These are phyloP conservation scores for Sporothrix inflata DNA, from an alignment of 2,329 filamentous ascomycete genomes.

Conservation along the genomic window DNA sequence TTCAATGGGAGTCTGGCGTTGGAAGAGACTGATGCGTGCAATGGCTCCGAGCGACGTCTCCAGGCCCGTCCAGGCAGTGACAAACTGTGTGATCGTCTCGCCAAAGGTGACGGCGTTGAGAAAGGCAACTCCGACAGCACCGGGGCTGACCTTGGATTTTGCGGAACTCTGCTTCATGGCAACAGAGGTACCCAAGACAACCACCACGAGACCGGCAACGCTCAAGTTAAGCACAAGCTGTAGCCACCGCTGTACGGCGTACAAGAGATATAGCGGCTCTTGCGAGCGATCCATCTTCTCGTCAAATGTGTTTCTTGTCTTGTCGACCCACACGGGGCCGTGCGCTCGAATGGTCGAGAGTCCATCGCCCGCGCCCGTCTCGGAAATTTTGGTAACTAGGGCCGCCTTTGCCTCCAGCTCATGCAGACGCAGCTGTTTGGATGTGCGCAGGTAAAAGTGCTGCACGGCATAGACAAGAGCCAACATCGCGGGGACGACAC, in stretches of 20 bases:
- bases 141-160: constrained; percentile 12
- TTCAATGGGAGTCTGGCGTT: constrained; percentile 1
- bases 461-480: neutral
- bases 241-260: constrained; percentile 13
- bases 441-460: constrained; percentile 18
- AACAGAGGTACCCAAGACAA: constrained; percentile 7
- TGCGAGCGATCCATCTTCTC: constrained; percentile 14
- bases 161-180: neutral
- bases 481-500: neutral
- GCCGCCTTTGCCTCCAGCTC: constrained; percentile 11
- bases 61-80: constrained; percentile 8
- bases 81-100: constrained; percentile 13
- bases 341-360: constrained; percentile 15
- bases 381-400: neutral
- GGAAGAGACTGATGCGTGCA: constrained; percentile 13
- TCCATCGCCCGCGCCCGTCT: neutral
- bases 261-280: constrained; percentile 7
- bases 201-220: constrained; percentile 6
- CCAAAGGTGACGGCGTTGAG: constrained; percentile 21
- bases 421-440: constrained; percentile 13
- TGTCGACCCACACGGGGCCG: constrained; percentile 10
- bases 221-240: constrained; percentile 16
- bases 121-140: constrained; percentile 14
- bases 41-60: constrained; percentile 16
- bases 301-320: neutral